A percentile compares a stretch with the other conserved stretches of the same genome.
These are phyloP conservation scores for Zopfochytrium polystomum DNA, from an alignment of 371 early-diverging fungal genomes.

Conservation along the genomic window DNA sequence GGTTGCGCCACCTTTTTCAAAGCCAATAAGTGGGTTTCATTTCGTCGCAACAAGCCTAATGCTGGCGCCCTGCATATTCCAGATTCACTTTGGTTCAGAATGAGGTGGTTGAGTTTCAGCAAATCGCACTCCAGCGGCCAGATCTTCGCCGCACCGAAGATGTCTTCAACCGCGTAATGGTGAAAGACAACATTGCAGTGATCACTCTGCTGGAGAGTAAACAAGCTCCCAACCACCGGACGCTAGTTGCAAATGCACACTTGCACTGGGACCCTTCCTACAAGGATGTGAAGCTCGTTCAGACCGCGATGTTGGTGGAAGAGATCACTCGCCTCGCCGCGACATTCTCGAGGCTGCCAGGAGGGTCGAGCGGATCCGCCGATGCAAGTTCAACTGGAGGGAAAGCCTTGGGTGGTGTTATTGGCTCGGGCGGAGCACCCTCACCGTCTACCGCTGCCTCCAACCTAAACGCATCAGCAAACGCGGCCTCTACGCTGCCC, in stretches of 20 bases:
- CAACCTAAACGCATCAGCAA: too few relatives aligned
- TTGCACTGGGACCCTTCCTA: constrained; percentile 91
- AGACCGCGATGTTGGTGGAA: constrained; percentile 93
- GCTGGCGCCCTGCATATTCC: background rate
- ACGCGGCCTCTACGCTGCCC: constrained; percentile 7
- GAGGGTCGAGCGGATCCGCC: background rate
- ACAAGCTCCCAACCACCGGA: constrained; percentile 55
- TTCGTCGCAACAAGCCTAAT: background rate
- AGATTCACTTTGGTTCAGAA: constrained; percentile 78
- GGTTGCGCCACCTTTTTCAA: constrained; percentile 98
- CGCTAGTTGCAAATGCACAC: constrained; percentile 91
- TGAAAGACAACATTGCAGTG: constrained; percentile 96
- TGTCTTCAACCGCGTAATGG: constrained; percentile 90
- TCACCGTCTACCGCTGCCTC: too few relatives aligned
- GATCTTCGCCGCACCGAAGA: constrained; percentile 89
- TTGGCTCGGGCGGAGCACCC: too few relatives aligned
- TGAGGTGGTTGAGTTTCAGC: constrained; percentile 80
- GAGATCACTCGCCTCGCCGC: constrained; percentile 67
- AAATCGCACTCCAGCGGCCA: constrained; percentile 81
- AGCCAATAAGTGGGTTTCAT: constrained; percentile 60
- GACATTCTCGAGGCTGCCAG: constrained; percentile 28
- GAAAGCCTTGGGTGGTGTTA: too few relatives aligned
- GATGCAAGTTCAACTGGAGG: too few relatives aligned
- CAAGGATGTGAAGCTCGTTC: constrained; percentile 97
- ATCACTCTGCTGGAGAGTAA: constrained; percentile 81